Base-by-base conservation (phyloP, 2,329 filamentous ascomycete species). In the Ophiosphaerella narmari region DNA sequence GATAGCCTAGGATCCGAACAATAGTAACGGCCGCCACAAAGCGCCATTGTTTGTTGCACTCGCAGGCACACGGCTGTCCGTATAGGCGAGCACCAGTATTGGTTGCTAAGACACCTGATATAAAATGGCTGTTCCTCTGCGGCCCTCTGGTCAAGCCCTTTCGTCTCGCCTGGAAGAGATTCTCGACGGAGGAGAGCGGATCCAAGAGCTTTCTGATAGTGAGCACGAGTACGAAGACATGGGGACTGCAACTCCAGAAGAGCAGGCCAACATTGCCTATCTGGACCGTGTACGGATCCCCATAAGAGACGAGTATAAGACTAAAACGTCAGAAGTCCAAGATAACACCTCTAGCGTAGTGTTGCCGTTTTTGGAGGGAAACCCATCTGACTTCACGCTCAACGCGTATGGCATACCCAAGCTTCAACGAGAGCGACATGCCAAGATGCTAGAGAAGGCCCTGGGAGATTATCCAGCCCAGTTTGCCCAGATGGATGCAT, bases 401-500 rank as follows among this genome's bases (percentile, higher is more conserved):
- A 96, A 96, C 74, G 76, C 75, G 43, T 79, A 87, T 70, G 91
- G 91, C 12, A 77, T 97, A 32, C 89, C 91, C 12, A 80, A 80
- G 48, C 82, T 99, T n/a, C 82, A 86, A 60, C 85, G 88, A 36
- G 76, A 78, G 50, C 73, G 75, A 36, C 85, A 87, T 73, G 77
- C 83, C 51, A 74, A 70, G 31, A 92, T 90, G 67, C 74, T 92
- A 42, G 77, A 78, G 48, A 74, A 78, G 45, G 76, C 76, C 9
- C 65, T 86, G 36, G 76, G 76, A 37, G 78, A 78, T 41, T 84
- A 95, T 53, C 90, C 93, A 0, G 76, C 82, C 7, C 78, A 77
- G 3, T 96, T 88, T 73, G 85, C 87, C 44, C 81, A 81, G 41
- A 84, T 91, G 60, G 94, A 99, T 78, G 88, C 94, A 29, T 92